These are phyloP conservation scores for Ganoderma lingzhi DNA, from an alignment of 1,284 basidiomycete genomes.

Conservation along the genomic window DNA sequence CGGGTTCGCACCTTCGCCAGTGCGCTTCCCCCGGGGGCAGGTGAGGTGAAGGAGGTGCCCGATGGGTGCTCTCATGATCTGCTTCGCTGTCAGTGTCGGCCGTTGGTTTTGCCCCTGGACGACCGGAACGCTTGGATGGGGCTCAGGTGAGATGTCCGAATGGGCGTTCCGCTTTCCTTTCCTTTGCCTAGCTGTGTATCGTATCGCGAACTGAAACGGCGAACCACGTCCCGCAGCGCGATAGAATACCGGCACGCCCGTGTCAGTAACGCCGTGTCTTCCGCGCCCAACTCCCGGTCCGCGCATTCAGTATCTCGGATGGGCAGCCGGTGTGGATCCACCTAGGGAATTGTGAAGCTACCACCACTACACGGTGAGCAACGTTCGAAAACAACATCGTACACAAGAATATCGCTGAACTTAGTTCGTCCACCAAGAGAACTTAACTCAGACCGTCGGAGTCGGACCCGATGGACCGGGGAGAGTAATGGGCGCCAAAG, in stretches of 20 bases:
- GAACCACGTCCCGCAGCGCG: background rate
- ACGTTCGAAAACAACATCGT: background rate
- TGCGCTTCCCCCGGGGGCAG: background rate
- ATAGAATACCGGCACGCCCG: slow-evolving; percentile 8
- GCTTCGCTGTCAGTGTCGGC: slow-evolving; percentile 2
- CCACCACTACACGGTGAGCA: background rate
- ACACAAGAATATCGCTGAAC: background rate
- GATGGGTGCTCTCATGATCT: background rate
- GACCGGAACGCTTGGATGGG: background rate
- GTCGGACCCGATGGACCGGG: slow-evolving; percentile 2
- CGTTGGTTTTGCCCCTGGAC: background rate
- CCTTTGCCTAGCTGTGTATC: background rate
- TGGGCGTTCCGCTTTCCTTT: slow-evolving; percentile 2
- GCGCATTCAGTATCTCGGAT: background rate
- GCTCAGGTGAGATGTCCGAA: background rate
- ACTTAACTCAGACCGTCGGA: background rate
- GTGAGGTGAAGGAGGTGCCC: background rate
- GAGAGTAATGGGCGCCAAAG: background rate
- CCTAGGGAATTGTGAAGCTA: background rate
- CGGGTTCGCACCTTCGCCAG: background rate
- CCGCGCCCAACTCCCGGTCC: background rate
- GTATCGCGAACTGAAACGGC: background rate
- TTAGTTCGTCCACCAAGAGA: background rate
- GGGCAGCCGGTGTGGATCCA: background rate
- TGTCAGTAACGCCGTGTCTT: background rate